Conservation (phyloP, 2,329 filamentous ascomycete genomes). For the Diaporthe ampelina region DNA sequence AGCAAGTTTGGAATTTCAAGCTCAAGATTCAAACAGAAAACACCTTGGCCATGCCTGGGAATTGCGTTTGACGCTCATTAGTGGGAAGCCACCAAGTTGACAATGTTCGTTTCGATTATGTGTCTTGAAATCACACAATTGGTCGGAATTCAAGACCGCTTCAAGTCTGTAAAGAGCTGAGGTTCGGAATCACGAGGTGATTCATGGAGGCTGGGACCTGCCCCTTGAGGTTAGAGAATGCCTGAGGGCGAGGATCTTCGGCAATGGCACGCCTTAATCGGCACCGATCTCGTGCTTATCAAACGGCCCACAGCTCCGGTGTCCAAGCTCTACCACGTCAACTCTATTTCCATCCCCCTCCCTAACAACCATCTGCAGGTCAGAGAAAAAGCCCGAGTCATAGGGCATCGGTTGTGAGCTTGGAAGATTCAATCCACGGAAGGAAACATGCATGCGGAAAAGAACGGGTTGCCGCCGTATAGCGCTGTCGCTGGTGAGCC, state of each 20-base stretch:
- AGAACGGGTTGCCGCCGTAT: slow-evolving; percentile 61
- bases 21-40: not conserved
- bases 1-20: not conserved
- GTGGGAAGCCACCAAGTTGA: not conserved
- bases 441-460: slow-evolving; percentile 50
- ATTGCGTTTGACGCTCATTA: not conserved
- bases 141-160: not conserved
- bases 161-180: not conserved
- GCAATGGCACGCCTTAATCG: slow-evolving; percentile 33
- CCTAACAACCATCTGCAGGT: not conserved
- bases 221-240: slow-evolving; percentile 23
- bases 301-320: slow-evolving; percentile 14
- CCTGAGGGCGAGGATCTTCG: slow-evolving; percentile 20
- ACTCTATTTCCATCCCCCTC: not conserved
- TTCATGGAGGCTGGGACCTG: slow-evolving; percentile 25
- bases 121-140: too few relatives aligned
- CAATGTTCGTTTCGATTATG: not conserved
- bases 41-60: not conserved
- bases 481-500: slow-evolving; percentile 51
- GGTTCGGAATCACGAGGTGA: not conserved
- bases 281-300: slow-evolving; percentile 31
- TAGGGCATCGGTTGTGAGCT: slow-evolving; percentile 2
- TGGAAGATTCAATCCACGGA: not conserved
- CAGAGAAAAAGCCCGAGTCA: not conserved
- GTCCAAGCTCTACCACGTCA: slow-evolving; percentile 11